Conservation (phyloP, 345 rosid genomes). For the Citrus inodora region DNA sequence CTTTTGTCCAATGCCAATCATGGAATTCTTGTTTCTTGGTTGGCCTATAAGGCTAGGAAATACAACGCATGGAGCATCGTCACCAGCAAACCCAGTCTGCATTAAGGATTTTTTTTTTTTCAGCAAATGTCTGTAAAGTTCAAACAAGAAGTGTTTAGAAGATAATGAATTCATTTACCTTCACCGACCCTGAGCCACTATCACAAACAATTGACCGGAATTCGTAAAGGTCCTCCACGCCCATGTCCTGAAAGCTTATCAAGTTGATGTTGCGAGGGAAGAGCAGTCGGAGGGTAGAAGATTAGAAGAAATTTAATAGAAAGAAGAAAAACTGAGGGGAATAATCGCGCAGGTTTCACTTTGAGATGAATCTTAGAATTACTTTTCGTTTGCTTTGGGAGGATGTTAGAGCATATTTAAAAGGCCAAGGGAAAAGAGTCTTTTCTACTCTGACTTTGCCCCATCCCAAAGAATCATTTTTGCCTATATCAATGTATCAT, state of each 20-base stretch:
- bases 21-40: conserved; percentile 14
- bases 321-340: not conserved
- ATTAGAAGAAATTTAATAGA: not conserved
- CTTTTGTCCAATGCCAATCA: conserved; percentile 24
- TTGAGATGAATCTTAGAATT: conserved; percentile 15
- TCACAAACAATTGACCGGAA: conserved; percentile 16
- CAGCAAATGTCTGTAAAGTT: not conserved
- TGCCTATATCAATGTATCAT: too few species aligned
- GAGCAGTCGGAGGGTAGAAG: too few species aligned
- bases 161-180: conserved; percentile 11
- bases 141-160: not conserved
- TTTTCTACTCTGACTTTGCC: not conserved
- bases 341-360: not conserved
- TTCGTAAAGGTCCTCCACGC: not conserved
- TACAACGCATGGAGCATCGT: conserved; percentile 27
- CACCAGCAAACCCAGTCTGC: conserved; percentile 34
- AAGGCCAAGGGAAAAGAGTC: not conserved
- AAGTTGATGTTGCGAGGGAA: too few species aligned
- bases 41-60: conserved; percentile 25
- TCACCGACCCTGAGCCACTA: conserved; percentile 15
- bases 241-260: not conserved
- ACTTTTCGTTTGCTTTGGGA: conserved; percentile 5
- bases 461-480: not conserved
- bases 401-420: conserved; percentile 2
- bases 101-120: not conserved